Evolutionary conservation across 2,329 filamentous ascomycete genomes (phyloP).

Genomic region (Emmonsia crescens): DNA sequence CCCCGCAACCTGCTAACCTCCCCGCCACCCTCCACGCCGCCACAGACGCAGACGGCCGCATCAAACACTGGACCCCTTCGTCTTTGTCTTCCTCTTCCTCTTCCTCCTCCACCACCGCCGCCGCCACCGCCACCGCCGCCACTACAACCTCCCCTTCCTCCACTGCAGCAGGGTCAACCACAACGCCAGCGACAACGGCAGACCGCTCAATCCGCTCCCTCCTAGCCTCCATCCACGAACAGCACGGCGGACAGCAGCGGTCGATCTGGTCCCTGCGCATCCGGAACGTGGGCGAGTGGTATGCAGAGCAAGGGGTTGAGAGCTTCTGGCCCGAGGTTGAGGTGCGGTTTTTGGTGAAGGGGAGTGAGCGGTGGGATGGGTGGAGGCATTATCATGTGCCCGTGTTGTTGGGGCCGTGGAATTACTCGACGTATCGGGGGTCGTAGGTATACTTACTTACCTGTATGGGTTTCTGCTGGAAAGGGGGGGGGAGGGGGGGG

Average conservation of each 20-base stretch:
- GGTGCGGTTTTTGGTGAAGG: conserved; percentile 40
- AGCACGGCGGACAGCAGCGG: conserved; percentile 14
- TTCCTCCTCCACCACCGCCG: conserved; percentile 10
- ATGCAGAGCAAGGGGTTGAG: conserved; percentile 36
- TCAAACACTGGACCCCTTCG: conserved; percentile 32
- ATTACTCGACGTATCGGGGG: conserved; percentile 41
- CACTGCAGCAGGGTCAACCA: neutral
- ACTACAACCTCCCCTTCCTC: neutral
- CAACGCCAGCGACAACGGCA: neutral
- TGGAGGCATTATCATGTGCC: conserved; percentile 43
- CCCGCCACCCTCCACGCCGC: conserved; percentile 27
- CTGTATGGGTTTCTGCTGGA: too few relatives aligned
- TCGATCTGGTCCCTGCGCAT: conserved; percentile 39
- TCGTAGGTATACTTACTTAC: too few relatives aligned
- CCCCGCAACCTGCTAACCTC: conserved; percentile 11
- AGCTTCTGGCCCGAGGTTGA: conserved; percentile 43
- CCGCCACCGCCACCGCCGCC: conserved; percentile 4
- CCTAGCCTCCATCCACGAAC: neutral
- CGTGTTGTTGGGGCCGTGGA: conserved; percentile 41
- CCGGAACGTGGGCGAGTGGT: conserved; percentile 36
- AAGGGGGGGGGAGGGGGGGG: neutral
- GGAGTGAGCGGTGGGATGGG: conserved; percentile 31
- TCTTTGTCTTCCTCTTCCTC: conserved; percentile 16
- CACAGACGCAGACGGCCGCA: conserved; percentile 38
- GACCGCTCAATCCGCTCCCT: neutral